Base-by-base conservation (phyloP, 768 basidiomycete genomes). In the Rhodotorula diobovata region DNA sequence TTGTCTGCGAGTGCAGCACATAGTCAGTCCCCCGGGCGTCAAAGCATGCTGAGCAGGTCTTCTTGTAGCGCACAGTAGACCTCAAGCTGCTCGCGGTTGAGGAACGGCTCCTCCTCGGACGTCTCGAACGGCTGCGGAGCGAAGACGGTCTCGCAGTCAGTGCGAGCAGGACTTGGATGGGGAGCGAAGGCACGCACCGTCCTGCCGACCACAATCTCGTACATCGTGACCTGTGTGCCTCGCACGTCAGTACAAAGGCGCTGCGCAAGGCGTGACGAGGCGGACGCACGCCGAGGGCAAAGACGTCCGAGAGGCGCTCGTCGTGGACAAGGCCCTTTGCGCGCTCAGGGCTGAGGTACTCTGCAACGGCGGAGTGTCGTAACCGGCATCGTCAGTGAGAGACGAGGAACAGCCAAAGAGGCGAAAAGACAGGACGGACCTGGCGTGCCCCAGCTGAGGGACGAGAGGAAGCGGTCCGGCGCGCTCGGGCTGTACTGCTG, bases 331-430 rank as follows among this genome's bases (percentile, higher is more conserved):
- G 83, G 15, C 93, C 93, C 46, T 88, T 86, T 3, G 95, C 93
- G 9, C 96, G 87, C 80, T 94, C 90, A 0, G 95, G 94, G 14
- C 90, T 89, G 14, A 97, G 87, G 80, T 97, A 98, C 89, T 93
- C 71, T n/a, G 55, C 41, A 10, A 30, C 4, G 28, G 1, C 5
- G 21, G 4, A 55, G 41, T 41, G 20, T 10, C n/a, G 54, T 58
- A 16, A n/a, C 7, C 34, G 48, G 10, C 25, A 4, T 37, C 3
- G 34, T 45, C 39, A 43, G 56, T 50, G 32, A 51, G 58, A 32
- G 76, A 37, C n/a, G 18, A 21, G 4, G 23, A 23, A 8, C 23
- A 10, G 18, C 7, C 18, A 45, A 18, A 45, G 20, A 14, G 18
- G 59, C 30, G 39, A 21, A 28, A 63, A 70, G 78, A 80, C 68